Percentiles rank a stretch among this genome's conserved stretches.
phyloP scores from a whole-genome alignment of 768 basidiomycete genomes.

The Floccularia luteovirens region DNA sequence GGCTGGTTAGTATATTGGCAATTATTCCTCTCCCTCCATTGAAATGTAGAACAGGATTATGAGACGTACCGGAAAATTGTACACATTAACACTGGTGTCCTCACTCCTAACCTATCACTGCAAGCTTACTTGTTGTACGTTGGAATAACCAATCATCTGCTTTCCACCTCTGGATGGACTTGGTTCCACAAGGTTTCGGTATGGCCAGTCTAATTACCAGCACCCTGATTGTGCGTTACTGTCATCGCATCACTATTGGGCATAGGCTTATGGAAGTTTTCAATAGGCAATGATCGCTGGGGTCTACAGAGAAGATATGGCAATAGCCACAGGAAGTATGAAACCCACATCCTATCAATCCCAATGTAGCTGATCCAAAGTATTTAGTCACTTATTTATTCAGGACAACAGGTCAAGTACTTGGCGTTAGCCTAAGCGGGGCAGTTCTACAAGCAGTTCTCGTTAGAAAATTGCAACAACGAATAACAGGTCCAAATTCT shows the following conservation, averaged over 20 bases:
- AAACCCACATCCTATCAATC: neutral
- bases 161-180: conserved; percentile 69
- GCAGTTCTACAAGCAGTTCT: conserved; percentile 81
- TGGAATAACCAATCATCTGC: conserved; percentile 61
- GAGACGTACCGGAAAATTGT: conserved; percentile 83
- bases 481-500: conserved; percentile 74
- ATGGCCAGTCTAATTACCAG: conserved; percentile 83
- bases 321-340: conserved; percentile 85
- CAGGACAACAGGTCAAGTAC: conserved; percentile 89
- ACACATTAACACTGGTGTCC: conserved; percentile 61
- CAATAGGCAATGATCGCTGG: conserved; percentile 79
- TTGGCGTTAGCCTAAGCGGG: conserved; percentile 87
- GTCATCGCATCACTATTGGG: conserved; percentile 5
- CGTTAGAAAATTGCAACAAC: conserved; percentile 54
- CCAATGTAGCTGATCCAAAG: neutral
- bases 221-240: conserved; percentile 67
- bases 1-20: conserved; percentile 57
- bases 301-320: conserved; percentile 74
- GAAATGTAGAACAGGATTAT: conserved; percentile 51
- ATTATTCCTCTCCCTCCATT: conserved; percentile 5
- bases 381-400: conserved; percentile 83
- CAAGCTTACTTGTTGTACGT: conserved; percentile 49
- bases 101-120: conserved; percentile 51
- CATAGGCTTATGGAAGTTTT: conserved; percentile 8
- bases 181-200: conserved; percentile 78